phyloP scores from a whole-genome alignment of 305 asterid species.

The Ilex paraguariensis region DNA sequence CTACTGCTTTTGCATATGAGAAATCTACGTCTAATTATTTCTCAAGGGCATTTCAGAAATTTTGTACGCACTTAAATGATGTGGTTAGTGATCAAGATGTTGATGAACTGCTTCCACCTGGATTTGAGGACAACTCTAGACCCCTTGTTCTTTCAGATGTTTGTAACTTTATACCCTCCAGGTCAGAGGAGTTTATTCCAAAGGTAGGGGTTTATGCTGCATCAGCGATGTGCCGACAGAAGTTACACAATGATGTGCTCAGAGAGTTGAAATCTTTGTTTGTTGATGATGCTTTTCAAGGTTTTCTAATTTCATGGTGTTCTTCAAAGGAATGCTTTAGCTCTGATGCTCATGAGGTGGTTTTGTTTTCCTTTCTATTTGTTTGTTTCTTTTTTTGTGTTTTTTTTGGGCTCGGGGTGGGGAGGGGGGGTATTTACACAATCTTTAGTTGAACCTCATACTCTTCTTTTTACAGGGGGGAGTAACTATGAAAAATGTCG shows the following conservation, averaged over 20 bases:
- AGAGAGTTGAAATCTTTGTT: slow-evolving; percentile 39
- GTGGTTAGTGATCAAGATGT: slow-evolving; percentile 28
- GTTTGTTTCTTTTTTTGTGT: slow-evolving; percentile 11
- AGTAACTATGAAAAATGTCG: slow-evolving; percentile 20
- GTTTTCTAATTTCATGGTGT: slow-evolving; percentile 23
- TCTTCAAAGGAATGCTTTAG: slow-evolving; percentile 28
- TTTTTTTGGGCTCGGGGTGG: slow-evolving; percentile 3
- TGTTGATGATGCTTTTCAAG: slow-evolving; percentile 44
- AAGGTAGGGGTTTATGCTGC: slow-evolving; percentile 46
- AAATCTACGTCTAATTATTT: slow-evolving; percentile 32
- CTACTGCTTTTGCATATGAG: slow-evolving; percentile 18
- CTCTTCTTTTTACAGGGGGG: slow-evolving; percentile 27
- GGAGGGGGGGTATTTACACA: slow-evolving; percentile 3
- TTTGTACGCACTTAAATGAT: slow-evolving; percentile 43
- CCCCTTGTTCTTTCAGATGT: slow-evolving; percentile 34
- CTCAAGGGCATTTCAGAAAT: slow-evolving; percentile 54
- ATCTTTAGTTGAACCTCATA: neutral
- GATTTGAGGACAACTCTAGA: slow-evolving; percentile 32
- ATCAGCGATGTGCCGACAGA: slow-evolving; percentile 58
- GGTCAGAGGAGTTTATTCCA: slow-evolving; percentile 27
- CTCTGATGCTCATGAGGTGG: slow-evolving; percentile 43
- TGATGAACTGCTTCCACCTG: slow-evolving; percentile 60
- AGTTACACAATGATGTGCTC: slow-evolving; percentile 58
- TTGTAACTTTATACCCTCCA: slow-evolving; percentile 26
- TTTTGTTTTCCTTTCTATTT: slow-evolving; percentile 5